Evolutionary conservation across 2,329 filamentous ascomycete genomes (phyloP), one percentile per base, ranked within the genome.

Genomic region (Alternaria angustiovoidea): DNA sequence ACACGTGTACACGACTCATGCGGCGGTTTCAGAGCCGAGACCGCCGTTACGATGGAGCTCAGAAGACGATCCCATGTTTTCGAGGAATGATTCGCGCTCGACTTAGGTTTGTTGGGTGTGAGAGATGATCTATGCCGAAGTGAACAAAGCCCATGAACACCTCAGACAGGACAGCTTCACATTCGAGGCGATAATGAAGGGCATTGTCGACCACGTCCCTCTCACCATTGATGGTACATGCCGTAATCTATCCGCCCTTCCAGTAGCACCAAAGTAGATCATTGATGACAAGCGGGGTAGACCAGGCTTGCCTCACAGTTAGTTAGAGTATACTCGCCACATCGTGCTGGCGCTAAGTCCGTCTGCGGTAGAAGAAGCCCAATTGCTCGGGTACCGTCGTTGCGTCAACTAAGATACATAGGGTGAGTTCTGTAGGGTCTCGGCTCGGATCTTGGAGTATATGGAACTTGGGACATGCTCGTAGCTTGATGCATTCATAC

Each of bases 401-500:
- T 57, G 47, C 47, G 54, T 57, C 46, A 41, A 28, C 53, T 41
- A 32, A 32, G 39, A 46, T 49, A 49, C 46, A 34, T 28, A 36
- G 51, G 47, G 41, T 48, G 53, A 34, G 42, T 51, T 7, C 22
- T 36, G 47, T 38, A 36, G 38, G 54, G 38, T 43, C n/a, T 20
- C 46, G 28, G 41, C 20, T 52, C 18, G 30, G 24, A 28, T 42
- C 34, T 28, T 38, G 47, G 36, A 24, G 30, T 54, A 38, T 18
- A 32, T 42, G n/a, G 22, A 55, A 26, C 55, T 47, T 61, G 48
- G 46, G n/a, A 38, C 26, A 59, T 46, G 42, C 34, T 18, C 43
- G 48, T 36, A 39, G 47, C 48, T 53, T 24, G 41, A 68, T 65
- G 65, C 66, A 67, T 30, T 54, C 47, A 59, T 64, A 64, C 66